Evolutionary conservation across 805 yeast genomes (phyloP), one percentile per base, ranked within the genome.

Genomic region (Candida insectalens): DNA sequence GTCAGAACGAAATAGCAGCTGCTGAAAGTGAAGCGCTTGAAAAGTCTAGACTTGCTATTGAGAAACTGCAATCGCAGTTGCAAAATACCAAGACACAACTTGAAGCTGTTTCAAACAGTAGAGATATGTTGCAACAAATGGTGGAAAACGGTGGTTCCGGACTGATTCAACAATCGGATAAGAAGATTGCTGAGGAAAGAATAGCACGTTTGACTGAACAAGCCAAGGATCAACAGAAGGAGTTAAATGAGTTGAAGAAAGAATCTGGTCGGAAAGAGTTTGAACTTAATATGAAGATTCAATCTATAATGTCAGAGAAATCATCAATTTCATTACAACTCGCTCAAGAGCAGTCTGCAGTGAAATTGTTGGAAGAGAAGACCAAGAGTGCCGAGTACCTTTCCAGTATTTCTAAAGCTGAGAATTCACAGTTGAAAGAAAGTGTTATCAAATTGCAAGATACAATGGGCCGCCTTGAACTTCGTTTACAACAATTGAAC

Each of bases 21-120:
- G 39, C 35, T 7, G 57, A 53, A 31, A 44, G 32, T 29, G 45
- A 43, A 28, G 51, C 58, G 3, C 29, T 54, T 32, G 45, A 40
- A 19, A 51, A 50, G 21, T 88, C 89, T 0, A 73, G 73, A 40
- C 76, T 74, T 19, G 85, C 87, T 2, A 77, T 82, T 18, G 42
- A 70, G 19, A 69, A 77, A 1, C 58, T 82, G 32, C 76, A 78
- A 50, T 70, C 72, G 12, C 76, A 78, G 42, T 57, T 82, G 25
- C 62, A 65, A 15, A 59, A 67, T 13, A 49, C 74, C 7, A 72
- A 71, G 41, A 49, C 65, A 2, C 74, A 71, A 48, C 52, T 77
- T 28, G 69, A 63, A 8, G 67, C 79, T 2, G 64, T 73, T 2
- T 58, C 67, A 4, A 69, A 74, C 40, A 94, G 83, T 51, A 69